Percentiles rank a stretch among this genome's conserved stretches.
Evolutionary conservation across 2,329 filamentous ascomycete genomes (phyloP).

Genomic region (Nothophaeocryptopus gaeumannii): DNA sequence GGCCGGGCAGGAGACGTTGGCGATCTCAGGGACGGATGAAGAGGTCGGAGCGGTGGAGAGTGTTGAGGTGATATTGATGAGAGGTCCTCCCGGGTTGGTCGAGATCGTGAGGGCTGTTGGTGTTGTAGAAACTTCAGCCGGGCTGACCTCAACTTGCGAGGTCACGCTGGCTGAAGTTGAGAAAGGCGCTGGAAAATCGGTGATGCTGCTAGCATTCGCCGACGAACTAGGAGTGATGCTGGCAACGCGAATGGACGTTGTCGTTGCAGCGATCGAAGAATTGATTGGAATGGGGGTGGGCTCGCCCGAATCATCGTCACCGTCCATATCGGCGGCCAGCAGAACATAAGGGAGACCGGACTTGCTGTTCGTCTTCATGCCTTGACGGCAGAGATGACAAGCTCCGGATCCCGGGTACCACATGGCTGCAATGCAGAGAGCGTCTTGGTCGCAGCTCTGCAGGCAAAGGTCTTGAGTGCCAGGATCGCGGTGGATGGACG

Average conservation of each 20-base stretch:
- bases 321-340: constrained; percentile 20
- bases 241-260: constrained; percentile 1
- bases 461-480: constrained; percentile 24
- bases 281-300: not conserved
- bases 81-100: constrained; percentile 6
- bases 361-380: constrained; percentile 15
- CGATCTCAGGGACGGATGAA: not conserved
- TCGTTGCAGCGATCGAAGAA: not conserved
- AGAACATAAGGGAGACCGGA: constrained; percentile 17
- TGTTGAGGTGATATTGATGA: constrained; percentile 4
- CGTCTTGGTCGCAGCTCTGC: constrained; percentile 26
- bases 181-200: constrained; percentile 17
- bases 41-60: not conserved
- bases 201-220: constrained; percentile 13
- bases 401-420: constrained; percentile 18
- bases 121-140: too few species aligned
- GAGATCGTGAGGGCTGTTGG: too few species aligned
- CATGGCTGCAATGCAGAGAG: constrained; percentile 24
- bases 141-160: too few species aligned
- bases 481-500: constrained; percentile 12
- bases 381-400: constrained; percentile 27
- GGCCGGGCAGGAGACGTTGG: constrained; percentile 13
- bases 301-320: constrained; percentile 10
- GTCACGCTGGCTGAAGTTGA: not conserved
- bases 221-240: constrained; percentile 2